Evolutionary conservation across 2,329 filamentous ascomycete species (phyloP), one percentile per base, ranked within the genome.

Genomic region (Pezicula neosporulosa): DNA sequence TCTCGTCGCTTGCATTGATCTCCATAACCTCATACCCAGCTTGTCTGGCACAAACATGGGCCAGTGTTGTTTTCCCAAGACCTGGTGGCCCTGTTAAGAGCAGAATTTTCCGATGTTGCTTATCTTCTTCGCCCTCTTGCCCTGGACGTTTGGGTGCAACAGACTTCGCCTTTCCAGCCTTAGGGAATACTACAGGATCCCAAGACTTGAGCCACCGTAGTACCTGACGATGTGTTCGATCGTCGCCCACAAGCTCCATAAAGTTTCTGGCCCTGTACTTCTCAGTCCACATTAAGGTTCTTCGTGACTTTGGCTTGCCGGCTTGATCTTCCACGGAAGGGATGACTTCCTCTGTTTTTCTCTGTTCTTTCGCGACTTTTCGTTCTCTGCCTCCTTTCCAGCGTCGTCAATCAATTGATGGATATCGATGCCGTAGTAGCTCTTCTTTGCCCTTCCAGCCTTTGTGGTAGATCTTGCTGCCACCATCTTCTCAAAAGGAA

Each of bases 1-100:
- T 81, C 66, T 99, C 95, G 65, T 99, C 94, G 62, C 93, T 97
- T 8, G 95, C 94, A 63, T 99, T 99, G 71, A 99, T 96, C 67
- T 99, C 94, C 65, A 97, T 81, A 1, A 96, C 89, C 63, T 97
- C 94, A 63, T 99, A 99, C 0, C 94, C 94, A 5, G 94, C 94
- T 70, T 99, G 94, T 60, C 80, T 86, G 0, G 95, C 95, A 66
- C 94, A 97, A 0, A 99, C 94, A 69, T 99, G 94, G 2, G 94
- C 94, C 44, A 99, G 70, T 0, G 94, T 99, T 0, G 94, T 99
- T 74, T 99, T 99, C 27, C 94, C 94, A 10, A 99, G 75, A 2
- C 94, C 94, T 0, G 94, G 94, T 0, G 94, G 91, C 0, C 94
- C 95, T 1, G 93, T 92, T 15, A 99, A 74, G 63, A 99, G 80